These are phyloP conservation scores for Pleurotus eryngii DNA, from an alignment of 768 basidiomycete species.

Conservation along the genomic window DNA sequence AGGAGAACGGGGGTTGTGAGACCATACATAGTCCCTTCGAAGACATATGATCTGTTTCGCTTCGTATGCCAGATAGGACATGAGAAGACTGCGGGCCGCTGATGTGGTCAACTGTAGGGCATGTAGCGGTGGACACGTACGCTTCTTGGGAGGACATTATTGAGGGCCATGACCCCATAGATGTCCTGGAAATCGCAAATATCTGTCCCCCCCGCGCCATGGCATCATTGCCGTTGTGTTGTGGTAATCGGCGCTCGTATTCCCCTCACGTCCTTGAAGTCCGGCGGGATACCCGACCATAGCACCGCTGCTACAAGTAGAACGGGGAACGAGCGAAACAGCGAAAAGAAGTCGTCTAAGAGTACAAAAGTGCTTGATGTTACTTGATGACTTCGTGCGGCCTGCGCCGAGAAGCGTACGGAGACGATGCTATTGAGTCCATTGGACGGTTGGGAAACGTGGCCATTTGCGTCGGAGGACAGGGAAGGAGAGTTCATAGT, in stretches of 20 bases:
- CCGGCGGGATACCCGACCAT: constrained; percentile 36
- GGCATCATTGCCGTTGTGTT: constrained; percentile 26
- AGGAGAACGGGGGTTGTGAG: constrained; percentile 48
- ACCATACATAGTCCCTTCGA: constrained; percentile 65
- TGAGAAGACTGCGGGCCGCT: constrained; percentile 35
- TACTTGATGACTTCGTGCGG: not conserved
- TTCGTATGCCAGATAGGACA: constrained; percentile 49
- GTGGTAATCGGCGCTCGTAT: constrained; percentile 34
- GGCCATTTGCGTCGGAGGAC: not conserved
- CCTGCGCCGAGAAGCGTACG: not conserved
- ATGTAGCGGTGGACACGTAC: constrained; percentile 32
- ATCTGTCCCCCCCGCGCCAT: constrained; percentile 20
- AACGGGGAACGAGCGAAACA: constrained; percentile 15
- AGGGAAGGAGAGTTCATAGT: not conserved
- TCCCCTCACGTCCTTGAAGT: constrained; percentile 29
- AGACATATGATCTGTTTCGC: constrained; percentile 56
- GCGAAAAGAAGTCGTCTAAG: constrained; percentile 24
- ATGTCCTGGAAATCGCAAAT: constrained; percentile 50
- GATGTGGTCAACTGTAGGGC: not conserved
- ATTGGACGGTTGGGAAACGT: not conserved
- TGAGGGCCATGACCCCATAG: constrained; percentile 60
- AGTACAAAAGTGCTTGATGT: constrained; percentile 17
- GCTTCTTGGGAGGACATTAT: constrained; percentile 62
- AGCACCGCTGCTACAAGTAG: constrained; percentile 27
- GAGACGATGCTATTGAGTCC: not conserved